Conservation (phyloP, 1,284 basidiomycete species). For the Tilletia walkeri region DNA sequence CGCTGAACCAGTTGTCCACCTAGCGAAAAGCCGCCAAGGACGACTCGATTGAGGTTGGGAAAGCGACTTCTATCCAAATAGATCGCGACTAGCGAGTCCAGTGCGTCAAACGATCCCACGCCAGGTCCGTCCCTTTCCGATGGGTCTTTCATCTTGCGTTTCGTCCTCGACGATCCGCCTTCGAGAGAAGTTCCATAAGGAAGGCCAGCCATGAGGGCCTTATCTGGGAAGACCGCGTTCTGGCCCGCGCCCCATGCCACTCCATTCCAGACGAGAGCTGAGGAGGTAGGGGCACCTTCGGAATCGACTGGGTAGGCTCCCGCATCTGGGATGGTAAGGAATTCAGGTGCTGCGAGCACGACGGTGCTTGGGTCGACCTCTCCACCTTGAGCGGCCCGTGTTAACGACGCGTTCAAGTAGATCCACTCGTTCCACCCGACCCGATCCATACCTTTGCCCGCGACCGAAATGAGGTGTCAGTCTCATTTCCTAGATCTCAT, state of each 20-base stretch:
- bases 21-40: conserved; percentile 47
- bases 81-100: conserved; percentile 37
- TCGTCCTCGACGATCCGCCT: background rate
- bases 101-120: conserved; percentile 36
- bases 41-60: conserved; percentile 43
- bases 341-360: conserved; percentile 45
- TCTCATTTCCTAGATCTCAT: no score
- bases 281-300: conserved; percentile 25
- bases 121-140: conserved; percentile 19
- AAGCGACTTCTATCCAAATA: conserved; percentile 38
- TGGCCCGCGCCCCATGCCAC: conserved; percentile 40
- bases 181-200: background rate
- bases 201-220: conserved; percentile 13
- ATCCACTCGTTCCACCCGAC: conserved; percentile 40
- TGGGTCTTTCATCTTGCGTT: background rate
- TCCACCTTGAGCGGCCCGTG: conserved; percentile 30
- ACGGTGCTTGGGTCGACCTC: conserved; percentile 41
- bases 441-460: background rate
- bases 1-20: conserved; percentile 46
- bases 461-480: background rate
- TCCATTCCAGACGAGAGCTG: conserved; percentile 36
- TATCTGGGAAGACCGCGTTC: conserved; percentile 32
- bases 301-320: conserved; percentile 41
- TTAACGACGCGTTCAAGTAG: conserved; percentile 41
- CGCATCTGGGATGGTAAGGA: conserved; percentile 36